A percentile compares a stretch with the other conserved stretches of the same genome.
These are phyloP conservation scores for Avena atlantica DNA, from an alignment of 176 grass and related monocot genomes.

Conservation along the genomic window DNA sequence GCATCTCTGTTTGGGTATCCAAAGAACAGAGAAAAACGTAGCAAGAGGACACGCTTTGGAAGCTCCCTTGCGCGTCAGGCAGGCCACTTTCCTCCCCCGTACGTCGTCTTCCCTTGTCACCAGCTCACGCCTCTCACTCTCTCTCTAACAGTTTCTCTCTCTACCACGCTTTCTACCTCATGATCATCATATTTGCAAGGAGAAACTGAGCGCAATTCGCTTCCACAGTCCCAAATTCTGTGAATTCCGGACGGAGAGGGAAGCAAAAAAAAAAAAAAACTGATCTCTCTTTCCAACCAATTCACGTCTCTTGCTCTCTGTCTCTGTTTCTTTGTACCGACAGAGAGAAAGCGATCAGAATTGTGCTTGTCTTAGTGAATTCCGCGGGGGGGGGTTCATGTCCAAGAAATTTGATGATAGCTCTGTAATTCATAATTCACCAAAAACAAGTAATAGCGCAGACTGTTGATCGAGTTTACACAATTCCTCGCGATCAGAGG, in stretches of 20 bases:
- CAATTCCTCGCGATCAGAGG: not conserved
- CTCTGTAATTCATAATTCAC: not conserved
- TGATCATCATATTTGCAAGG: not conserved
- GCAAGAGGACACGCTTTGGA: slow-evolving; percentile 44
- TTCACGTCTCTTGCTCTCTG: too few species aligned
- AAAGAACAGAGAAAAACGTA: not conserved
- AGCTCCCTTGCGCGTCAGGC: slow-evolving; percentile 36
- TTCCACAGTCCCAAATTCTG: not conserved
- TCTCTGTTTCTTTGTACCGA: too few species aligned
- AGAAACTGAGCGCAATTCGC: not conserved
- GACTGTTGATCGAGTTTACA: not conserved
- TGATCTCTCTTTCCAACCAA: not conserved
- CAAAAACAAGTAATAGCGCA: not conserved
- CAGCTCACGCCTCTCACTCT: not conserved
- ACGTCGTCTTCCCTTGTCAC: not conserved
- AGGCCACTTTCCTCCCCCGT: slow-evolving; percentile 8
- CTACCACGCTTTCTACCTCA: not conserved
- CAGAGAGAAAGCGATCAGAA: too few species aligned
- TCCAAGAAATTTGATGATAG: not conserved
- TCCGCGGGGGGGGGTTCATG: not conserved
- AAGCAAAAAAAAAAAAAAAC: too few species aligned
- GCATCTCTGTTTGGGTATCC: slow-evolving; percentile 29
- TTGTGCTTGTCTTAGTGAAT: too few species aligned
- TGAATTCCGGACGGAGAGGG: not conserved
- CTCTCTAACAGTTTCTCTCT: not conserved